A percentile compares a stretch with the other conserved stretches of the same genome.
Evolutionary conservation across 805 yeast species (phyloP).

Genomic region (Cyberlindnera saturnus): DNA sequence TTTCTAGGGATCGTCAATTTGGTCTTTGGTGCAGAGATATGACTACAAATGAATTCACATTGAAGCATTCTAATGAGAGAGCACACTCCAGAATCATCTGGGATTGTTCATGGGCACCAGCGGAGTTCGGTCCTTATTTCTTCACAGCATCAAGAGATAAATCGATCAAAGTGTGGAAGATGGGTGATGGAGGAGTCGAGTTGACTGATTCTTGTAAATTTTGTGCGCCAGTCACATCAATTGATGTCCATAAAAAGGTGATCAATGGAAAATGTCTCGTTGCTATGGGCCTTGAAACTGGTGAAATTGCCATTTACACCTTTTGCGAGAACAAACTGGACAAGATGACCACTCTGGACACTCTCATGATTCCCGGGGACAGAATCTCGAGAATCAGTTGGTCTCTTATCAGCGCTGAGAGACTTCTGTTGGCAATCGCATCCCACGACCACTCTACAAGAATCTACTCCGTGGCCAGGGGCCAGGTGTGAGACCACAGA

Average conservation of each 20-base stretch:
- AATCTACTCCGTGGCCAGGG: conserved; percentile 26
- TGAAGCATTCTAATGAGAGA: conserved; percentile 42
- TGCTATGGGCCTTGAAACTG: conserved; percentile 69
- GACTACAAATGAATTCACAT: conserved; percentile 32
- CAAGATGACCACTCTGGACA: conserved; percentile 30
- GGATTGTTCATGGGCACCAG: conserved; percentile 88
- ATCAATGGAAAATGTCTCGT: conserved; percentile 31
- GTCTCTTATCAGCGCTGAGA: conserved; percentile 28
- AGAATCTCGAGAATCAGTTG: conserved; percentile 59
- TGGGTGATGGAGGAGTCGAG: conserved; percentile 27
- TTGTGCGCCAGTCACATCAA: conserved; percentile 57
- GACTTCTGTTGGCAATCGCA: conserved; percentile 47
- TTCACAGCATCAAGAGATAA: conserved; percentile 87
- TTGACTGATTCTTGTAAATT: conserved; percentile 38
- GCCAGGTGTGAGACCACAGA: background rate
- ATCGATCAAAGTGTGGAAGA: conserved; percentile 66
- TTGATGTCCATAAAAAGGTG: conserved; percentile 39
- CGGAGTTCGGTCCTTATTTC: conserved; percentile 42
- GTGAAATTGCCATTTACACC: conserved; percentile 43
- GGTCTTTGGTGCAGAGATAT: conserved; percentile 59
- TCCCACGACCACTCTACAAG: conserved; percentile 58
- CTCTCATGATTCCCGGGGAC: conserved; percentile 48
- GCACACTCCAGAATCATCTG: conserved; percentile 92
- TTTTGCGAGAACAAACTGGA: conserved; percentile 28
- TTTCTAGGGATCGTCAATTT: conserved; percentile 85